Percentiles rank a stretch among this genome's conserved stretches.
phyloP scores from a whole-genome alignment of 148 eudicot species.

The Rhododendron mucronatum region DNA sequence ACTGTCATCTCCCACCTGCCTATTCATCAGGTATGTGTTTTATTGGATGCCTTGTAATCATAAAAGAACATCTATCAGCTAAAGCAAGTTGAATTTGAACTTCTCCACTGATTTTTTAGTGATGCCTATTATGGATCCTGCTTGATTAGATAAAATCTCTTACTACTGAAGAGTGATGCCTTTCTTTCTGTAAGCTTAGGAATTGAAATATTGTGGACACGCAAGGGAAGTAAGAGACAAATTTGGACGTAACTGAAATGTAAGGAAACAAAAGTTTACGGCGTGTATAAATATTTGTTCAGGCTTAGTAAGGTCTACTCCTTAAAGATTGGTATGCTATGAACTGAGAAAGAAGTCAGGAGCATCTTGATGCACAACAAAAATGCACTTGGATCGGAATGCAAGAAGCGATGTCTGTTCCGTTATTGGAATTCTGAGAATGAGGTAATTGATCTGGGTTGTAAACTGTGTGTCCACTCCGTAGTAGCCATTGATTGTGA shows the following conservation, averaged over 20 bases:
- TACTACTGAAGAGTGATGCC: neutral
- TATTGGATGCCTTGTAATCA: neutral
- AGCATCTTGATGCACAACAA: neutral
- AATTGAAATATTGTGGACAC: neutral
- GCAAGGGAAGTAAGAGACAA: neutral
- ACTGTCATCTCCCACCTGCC: conserved; percentile 73
- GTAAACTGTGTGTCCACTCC: neutral
- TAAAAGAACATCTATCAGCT: neutral
- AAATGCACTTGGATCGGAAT: neutral
- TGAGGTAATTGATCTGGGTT: neutral
- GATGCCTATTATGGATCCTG: neutral
- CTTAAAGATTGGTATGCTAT: neutral
- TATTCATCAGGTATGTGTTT: conserved; percentile 64
- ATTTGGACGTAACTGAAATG: neutral
- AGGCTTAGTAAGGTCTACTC: neutral
- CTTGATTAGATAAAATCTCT: neutral
- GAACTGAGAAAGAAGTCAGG: neutral
- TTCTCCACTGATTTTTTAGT: neutral
- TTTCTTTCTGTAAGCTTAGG: neutral
- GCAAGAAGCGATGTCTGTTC: neutral
- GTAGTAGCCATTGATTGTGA: neutral
- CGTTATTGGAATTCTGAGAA: neutral
- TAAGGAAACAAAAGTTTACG: neutral
- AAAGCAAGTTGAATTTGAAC: neutral
- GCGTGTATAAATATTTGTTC: neutral